These are phyloP conservation scores for Boletus reticulatus DNA, from an alignment of 768 basidiomycete species.

Conservation along the genomic window DNA sequence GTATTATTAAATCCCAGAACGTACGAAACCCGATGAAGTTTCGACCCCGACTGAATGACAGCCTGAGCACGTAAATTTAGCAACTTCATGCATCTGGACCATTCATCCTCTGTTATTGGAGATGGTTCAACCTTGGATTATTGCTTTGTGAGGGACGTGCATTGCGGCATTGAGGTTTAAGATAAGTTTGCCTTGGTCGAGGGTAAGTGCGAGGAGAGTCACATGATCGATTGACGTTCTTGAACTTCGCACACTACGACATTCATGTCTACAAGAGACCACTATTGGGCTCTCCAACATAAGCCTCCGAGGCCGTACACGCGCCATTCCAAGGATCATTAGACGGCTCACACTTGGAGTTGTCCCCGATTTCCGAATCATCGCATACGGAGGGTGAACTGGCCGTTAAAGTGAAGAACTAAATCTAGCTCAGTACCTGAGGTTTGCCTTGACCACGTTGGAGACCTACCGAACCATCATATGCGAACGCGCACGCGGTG, in stretches of 20 bases:
- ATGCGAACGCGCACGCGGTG: neutral
- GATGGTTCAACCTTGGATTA: neutral
- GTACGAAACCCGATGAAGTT: conserved; percentile 48
- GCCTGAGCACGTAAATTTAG: conserved; percentile 46
- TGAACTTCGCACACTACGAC: no score
- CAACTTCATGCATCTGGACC: conserved; percentile 52
- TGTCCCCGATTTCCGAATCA: neutral
- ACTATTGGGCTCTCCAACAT: neutral
- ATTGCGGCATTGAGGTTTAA: conserved; percentile 5
- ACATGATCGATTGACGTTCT: neutral
- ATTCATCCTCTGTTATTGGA: conserved; percentile 34
- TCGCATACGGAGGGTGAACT: neutral
- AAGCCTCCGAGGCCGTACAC: neutral
- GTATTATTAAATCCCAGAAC: conserved; percentile 69
- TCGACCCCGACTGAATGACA: conserved; percentile 61
- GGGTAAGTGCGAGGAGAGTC: neutral
- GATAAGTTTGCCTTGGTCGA: neutral
- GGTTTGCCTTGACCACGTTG: neutral
- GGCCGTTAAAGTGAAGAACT: neutral
- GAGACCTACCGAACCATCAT: neutral
- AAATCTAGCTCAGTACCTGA: neutral
- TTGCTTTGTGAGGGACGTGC: conserved; percentile 29
- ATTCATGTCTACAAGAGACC: neutral
- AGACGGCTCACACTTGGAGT: neutral
- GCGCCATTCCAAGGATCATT: neutral